A percentile compares a stretch with the other conserved stretches of the same genome.
These are phyloP conservation scores for Eragrostis tef DNA, from an alignment of 202 grass and related monocot genomes.

Conservation along the genomic window DNA sequence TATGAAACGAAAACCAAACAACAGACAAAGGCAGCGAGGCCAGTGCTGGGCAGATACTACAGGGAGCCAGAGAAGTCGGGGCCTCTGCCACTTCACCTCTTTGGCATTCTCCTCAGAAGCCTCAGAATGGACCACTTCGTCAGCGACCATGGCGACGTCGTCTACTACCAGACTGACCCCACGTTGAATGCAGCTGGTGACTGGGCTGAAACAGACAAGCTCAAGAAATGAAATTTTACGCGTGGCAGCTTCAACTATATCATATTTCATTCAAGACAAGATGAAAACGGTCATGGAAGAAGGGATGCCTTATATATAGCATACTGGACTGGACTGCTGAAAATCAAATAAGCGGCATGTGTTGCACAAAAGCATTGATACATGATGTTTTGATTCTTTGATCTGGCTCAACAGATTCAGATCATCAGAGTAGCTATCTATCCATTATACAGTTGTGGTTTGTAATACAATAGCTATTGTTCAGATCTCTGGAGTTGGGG, in stretches of 20 bases:
- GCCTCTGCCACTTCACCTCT: slow-evolving; percentile 71
- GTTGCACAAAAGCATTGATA: slow-evolving; percentile 5
- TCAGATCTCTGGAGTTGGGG: neutral
- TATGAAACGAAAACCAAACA: neutral
- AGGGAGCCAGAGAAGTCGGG: slow-evolving; percentile 70
- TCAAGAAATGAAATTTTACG: neutral
- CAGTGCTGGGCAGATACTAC: slow-evolving; percentile 82
- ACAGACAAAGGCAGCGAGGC: slow-evolving; percentile 74
- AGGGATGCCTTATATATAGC: neutral
- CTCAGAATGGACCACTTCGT: slow-evolving; percentile 91
- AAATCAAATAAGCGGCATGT: slow-evolving; percentile 28
- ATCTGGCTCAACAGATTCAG: slow-evolving; percentile 8
- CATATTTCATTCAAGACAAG: neutral
- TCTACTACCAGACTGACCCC: slow-evolving; percentile 81
- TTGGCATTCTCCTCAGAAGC: slow-evolving; percentile 65
- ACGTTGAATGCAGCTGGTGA: neutral
- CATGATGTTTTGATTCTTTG: slow-evolving; percentile 3
- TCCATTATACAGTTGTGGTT: slow-evolving; percentile 16
- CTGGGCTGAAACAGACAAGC: neutral
- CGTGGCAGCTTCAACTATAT: neutral
- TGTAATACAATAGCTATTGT: neutral
- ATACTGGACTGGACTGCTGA: slow-evolving; percentile 13
- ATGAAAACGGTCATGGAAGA: neutral
- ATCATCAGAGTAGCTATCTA: neutral
- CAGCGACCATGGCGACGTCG: slow-evolving; percentile 76